Evolutionary conservation across 257 asterid species (phyloP).

Genomic region (Knoxia roxburghii): DNA sequence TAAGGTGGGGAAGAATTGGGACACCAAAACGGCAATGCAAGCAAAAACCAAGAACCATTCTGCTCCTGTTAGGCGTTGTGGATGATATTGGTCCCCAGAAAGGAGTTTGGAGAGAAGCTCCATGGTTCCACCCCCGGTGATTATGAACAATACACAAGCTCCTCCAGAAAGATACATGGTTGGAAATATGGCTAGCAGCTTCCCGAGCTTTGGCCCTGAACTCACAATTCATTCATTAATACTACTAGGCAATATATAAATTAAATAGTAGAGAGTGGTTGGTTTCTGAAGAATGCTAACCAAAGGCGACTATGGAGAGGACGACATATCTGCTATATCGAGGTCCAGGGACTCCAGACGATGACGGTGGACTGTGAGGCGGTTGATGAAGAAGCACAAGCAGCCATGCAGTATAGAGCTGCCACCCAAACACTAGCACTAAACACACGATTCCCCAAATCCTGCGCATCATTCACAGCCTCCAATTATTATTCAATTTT

Average conservation of each 20-base stretch:
- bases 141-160: slow-evolving; percentile 45
- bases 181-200: slow-evolving; percentile 53
- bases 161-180: slow-evolving; percentile 63
- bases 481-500: no score
- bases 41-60: slow-evolving; percentile 58
- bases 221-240: no score
- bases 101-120: slow-evolving; percentile 24
- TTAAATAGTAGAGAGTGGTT: no score
- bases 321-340: slow-evolving; percentile 67
- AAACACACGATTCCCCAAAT: slow-evolving; percentile 41
- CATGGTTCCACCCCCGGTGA: slow-evolving; percentile 46
- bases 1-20: slow-evolving; percentile 56
- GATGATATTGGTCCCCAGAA: slow-evolving; percentile 15
- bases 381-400: slow-evolving; percentile 59
- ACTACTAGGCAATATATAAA: no score
- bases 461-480: slow-evolving; percentile 31
- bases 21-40: slow-evolving; percentile 37
- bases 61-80: slow-evolving; percentile 28
- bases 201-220: slow-evolving; percentile 59
- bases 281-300: slow-evolving; percentile 23
- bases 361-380: background rate
- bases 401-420: slow-evolving; percentile 62
- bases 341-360: slow-evolving; percentile 14
- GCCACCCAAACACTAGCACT: slow-evolving; percentile 42
- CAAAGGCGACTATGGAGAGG: slow-evolving; percentile 52